Evolutionary conservation across 2,329 filamentous ascomycete species (phyloP).

Genomic region (Aspergillus arachidicola): DNA sequence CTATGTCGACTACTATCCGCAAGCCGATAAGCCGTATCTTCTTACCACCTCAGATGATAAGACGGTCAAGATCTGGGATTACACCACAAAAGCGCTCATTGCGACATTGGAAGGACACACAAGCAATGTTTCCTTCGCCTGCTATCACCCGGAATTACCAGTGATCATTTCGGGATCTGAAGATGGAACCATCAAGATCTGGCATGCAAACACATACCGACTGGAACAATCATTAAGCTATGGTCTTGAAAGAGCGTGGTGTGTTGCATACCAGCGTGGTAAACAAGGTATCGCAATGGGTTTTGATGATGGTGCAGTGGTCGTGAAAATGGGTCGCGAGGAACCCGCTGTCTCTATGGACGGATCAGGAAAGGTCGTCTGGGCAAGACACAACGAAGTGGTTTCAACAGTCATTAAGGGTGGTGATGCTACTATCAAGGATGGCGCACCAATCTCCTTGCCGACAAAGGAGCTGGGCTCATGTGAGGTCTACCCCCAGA

Average conservation of each 20-base stretch:
- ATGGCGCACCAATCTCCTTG: constrained; percentile 81
- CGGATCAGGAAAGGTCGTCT: constrained; percentile 90
- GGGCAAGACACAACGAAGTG: constrained; percentile 93
- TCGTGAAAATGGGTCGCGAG: constrained; percentile 95
- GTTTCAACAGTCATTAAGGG: constrained; percentile 94
- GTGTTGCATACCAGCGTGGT: constrained; percentile 91
- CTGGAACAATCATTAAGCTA: constrained; percentile 96
- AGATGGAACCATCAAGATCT: constrained; percentile 96
- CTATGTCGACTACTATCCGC: constrained; percentile 85
- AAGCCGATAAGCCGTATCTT: constrained; percentile 76
- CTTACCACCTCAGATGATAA: constrained; percentile 95
- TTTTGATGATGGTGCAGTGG: constrained; percentile 96
- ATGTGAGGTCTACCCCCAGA: constrained; percentile 96
- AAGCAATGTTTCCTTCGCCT: constrained; percentile 96
- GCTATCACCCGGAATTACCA: constrained; percentile 94
- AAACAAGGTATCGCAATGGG: constrained; percentile 93
- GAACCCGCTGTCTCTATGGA: constrained; percentile 99
- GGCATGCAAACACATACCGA: constrained; percentile 97
- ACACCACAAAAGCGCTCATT: constrained; percentile 96
- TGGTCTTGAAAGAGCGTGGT: constrained; percentile 94
- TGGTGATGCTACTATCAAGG: constrained; percentile 80
- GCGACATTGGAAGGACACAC: constrained; percentile 96
- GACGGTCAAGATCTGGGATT: constrained; percentile 98
- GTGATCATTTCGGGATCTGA: constrained; percentile 98
- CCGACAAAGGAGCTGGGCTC: constrained; percentile 93